These are phyloP conservation scores for Sphagnurus paluster DNA, from an alignment of 1,284 basidiomycete species.

Conservation along the genomic window DNA sequence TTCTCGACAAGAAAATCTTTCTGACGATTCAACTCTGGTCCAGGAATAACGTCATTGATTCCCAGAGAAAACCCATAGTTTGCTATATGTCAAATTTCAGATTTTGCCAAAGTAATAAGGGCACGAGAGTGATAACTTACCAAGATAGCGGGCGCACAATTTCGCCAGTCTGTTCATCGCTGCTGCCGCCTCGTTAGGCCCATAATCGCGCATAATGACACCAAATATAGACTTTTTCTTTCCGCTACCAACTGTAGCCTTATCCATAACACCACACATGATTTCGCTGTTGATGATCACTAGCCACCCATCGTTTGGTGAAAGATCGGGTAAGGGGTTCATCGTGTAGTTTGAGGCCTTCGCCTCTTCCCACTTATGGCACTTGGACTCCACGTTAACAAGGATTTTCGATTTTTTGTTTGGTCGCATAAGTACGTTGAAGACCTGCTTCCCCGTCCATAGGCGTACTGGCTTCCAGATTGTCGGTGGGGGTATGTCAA, in stretches of 20 bases:
- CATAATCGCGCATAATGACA: slow-evolving; percentile 97
- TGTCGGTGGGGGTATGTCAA: slow-evolving; percentile 94
- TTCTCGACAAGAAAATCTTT: slow-evolving; percentile 89
- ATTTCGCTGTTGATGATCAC: slow-evolving; percentile 98
- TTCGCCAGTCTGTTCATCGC: slow-evolving; percentile 98
- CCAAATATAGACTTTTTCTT: slow-evolving; percentile 99
- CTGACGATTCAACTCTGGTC: slow-evolving; percentile 74
- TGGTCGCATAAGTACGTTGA: slow-evolving; percentile 95
- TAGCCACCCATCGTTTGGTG: slow-evolving; percentile 97
- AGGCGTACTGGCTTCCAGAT: slow-evolving; percentile 92
- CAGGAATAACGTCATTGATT: slow-evolving; percentile 98
- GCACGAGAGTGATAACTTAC: slow-evolving; percentile 49
- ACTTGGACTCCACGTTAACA: slow-evolving; percentile 97
- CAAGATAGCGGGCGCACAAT: slow-evolving; percentile 92
- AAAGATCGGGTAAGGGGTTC: slow-evolving; percentile 78
- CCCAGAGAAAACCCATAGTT: slow-evolving; percentile 98
- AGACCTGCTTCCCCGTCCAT: slow-evolving; percentile 99
- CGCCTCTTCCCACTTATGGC: slow-evolving; percentile 91
- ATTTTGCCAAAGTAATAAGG: not conserved
- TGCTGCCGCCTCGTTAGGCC: slow-evolving; percentile 88
- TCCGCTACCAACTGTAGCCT: slow-evolving; percentile 96
- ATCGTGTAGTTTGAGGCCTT: slow-evolving; percentile 62
- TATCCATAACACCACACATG: slow-evolving; percentile 99
- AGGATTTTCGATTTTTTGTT: slow-evolving; percentile 83
- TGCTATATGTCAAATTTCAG: slow-evolving; percentile 45